Evolutionary conservation across 345 rosid species (phyloP).

Genomic region (Gossypium stocksii): DNA sequence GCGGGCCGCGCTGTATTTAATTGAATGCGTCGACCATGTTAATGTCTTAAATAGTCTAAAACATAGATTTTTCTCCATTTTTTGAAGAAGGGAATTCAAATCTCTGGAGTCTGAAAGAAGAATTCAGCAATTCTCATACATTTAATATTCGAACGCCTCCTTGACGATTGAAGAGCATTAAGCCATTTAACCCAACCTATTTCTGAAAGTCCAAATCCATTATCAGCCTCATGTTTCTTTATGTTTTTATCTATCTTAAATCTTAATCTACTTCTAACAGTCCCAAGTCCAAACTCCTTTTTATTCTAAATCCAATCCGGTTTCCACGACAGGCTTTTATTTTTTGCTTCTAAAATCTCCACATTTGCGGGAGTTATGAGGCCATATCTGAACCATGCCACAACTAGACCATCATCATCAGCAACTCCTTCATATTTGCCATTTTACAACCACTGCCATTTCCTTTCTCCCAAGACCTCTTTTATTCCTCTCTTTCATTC

Average conservation of each 20-base stretch:
- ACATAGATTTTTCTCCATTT: neutral
- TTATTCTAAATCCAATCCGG: conserved; percentile 2
- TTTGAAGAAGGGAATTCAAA: neutral
- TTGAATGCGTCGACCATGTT: neutral
- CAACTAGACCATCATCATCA: conserved; percentile 14
- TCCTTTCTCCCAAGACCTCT: conserved; percentile 15
- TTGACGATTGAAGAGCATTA: neutral
- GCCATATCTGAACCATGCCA: conserved; percentile 14
- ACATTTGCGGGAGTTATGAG: conserved; percentile 12
- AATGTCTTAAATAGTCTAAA: neutral
- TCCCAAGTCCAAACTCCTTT: neutral
- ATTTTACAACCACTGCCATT: conserved; percentile 38
- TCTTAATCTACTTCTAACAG: neutral
- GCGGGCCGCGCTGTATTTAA: neutral
- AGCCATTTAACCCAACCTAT: conserved; percentile 6
- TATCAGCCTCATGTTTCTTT: neutral
- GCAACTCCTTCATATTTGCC: conserved; percentile 37
- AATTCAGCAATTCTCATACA: neutral
- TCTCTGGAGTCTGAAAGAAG: neutral
- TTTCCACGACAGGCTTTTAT: neutral
- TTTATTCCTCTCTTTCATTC: conserved; percentile 14
- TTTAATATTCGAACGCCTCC: neutral
- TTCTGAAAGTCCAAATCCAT: neutral
- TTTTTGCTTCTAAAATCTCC: neutral
- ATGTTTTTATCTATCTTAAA: neutral